Evolutionary conservation across 371 early-diverging fungal species (phyloP).

Genomic region (Mortierella sp.): DNA sequence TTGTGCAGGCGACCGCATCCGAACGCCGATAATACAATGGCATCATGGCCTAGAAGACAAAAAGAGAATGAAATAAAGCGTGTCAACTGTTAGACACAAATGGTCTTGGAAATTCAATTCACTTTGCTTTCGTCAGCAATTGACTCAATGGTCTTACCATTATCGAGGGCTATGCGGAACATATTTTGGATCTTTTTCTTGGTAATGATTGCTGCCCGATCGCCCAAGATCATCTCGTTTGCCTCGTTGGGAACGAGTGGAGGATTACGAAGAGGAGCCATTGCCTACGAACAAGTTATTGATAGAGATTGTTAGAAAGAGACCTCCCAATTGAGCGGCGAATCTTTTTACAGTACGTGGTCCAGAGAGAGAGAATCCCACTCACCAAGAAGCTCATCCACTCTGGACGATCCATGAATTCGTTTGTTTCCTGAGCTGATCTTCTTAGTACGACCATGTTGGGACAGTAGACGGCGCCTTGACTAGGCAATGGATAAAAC

Average conservation of each 20-base stretch:
- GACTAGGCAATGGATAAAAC: constrained; percentile 59
- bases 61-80: neutral
- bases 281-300: constrained; percentile 35
- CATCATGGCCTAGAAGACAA: constrained; percentile 53
- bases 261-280: constrained; percentile 52
- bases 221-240: constrained; percentile 47
- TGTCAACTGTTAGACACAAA: no score
- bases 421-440: constrained; percentile 44
- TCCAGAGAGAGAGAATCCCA: no score
- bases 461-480: constrained; percentile 60
- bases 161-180: constrained; percentile 55
- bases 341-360: no score
- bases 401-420: constrained; percentile 58
- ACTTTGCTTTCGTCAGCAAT: neutral
- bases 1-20: constrained; percentile 61
- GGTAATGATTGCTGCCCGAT: constrained; percentile 44
- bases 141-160: constrained; percentile 19
- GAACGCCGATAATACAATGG: constrained; percentile 61
- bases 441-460: constrained; percentile 59
- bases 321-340: no score
- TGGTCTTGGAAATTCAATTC: no score
- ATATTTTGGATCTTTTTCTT: constrained; percentile 55
- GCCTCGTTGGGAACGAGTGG: constrained; percentile 44
- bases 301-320: no score
- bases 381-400: constrained; percentile 61